Conservation (phyloP, 2,329 filamentous ascomycete species). For the Exophiala dermatitidis region DNA sequence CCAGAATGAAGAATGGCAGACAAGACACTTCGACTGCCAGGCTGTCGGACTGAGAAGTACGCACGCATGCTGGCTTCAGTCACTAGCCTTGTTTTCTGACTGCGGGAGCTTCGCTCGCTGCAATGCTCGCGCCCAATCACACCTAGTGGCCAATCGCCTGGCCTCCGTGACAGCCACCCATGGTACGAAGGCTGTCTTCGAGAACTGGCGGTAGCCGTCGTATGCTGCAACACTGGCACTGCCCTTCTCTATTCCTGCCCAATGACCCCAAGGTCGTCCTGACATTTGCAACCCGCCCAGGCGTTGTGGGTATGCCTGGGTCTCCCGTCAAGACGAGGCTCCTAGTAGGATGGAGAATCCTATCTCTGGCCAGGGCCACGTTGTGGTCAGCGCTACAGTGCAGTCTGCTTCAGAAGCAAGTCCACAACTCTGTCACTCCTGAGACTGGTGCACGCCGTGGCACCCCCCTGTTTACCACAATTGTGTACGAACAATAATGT, state of each 20-base stretch:
- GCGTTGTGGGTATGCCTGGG: neutral
- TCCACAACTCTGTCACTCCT: conserved; percentile 2
- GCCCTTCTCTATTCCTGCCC: conserved; percentile 11
- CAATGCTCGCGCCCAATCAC: conserved; percentile 12
- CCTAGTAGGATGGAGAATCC: conserved; percentile 6
- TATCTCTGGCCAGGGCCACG: conserved; percentile 14
- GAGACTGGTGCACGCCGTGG: neutral
- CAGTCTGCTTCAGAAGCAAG: conserved; percentile 4
- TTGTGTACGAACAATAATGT: too few species aligned
- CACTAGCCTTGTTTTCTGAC: conserved; percentile 13
- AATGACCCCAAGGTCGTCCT: conserved; percentile 12
- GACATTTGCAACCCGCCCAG: conserved; percentile 9
- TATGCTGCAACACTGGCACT: neutral
- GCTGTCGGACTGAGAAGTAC: conserved; percentile 21
- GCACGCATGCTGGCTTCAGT: conserved; percentile 4
- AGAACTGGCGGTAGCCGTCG: conserved; percentile 6
- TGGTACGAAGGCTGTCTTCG: conserved; percentile 11
- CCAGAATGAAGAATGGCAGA: conserved; percentile 10
- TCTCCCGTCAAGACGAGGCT: conserved; percentile 11
- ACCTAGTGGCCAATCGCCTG: conserved; percentile 10
- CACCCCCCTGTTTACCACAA: neutral
- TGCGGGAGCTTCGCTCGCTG: conserved; percentile 8
- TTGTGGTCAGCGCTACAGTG: conserved; percentile 19
- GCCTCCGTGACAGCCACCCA: conserved; percentile 7
- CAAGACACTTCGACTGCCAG: conserved; percentile 4